A percentile compares a stretch with the other conserved stretches of the same genome.
Evolutionary conservation across 257 asterid genomes (phyloP).

Genomic region (Euphrasia confusa): DNA sequence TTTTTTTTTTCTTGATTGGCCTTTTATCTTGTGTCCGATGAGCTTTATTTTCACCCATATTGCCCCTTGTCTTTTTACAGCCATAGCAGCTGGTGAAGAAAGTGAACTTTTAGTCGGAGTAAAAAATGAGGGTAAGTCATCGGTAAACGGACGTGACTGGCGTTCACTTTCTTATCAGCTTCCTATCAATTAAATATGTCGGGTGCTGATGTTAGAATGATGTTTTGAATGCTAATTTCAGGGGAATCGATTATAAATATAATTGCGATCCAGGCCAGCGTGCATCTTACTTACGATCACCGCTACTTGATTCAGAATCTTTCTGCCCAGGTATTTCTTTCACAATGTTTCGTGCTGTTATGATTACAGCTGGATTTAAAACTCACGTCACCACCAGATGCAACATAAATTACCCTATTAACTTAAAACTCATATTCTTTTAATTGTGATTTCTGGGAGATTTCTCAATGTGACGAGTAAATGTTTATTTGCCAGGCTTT

Average conservation of each 20-base stretch:
- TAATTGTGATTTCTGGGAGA: conserved; percentile 4
- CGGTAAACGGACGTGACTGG: conserved; percentile 10
- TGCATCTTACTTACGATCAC: conserved; percentile 80
- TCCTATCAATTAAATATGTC: background rate
- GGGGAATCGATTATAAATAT: conserved; percentile 65
- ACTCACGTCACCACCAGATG: background rate
- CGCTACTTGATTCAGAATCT: conserved; percentile 82
- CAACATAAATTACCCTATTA: background rate
- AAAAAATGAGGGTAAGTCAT: conserved; percentile 71
- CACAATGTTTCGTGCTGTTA: background rate
- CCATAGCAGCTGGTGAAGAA: conserved; percentile 77
- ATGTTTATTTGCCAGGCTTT: conserved; percentile 46
- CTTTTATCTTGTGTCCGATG: background rate
- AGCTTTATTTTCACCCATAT: conserved; percentile 10
- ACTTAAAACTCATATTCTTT: background rate
- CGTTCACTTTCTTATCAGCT: background rate
- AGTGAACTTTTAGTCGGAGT: conserved; percentile 85
- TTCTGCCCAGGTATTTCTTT: conserved; percentile 62
- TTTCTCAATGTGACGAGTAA: conserved; percentile 14
- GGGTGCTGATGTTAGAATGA: conserved; percentile 3
- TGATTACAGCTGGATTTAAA: background rate
- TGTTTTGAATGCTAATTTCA: conserved; percentile 26
- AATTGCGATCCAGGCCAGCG: conserved; percentile 81
- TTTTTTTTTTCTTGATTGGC: conserved; percentile 22
- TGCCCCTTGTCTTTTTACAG: conserved; percentile 35